These are phyloP conservation scores for Cytospora piceae DNA, from an alignment of 2,329 filamentous ascomycete genomes.

Conservation along the genomic window DNA sequence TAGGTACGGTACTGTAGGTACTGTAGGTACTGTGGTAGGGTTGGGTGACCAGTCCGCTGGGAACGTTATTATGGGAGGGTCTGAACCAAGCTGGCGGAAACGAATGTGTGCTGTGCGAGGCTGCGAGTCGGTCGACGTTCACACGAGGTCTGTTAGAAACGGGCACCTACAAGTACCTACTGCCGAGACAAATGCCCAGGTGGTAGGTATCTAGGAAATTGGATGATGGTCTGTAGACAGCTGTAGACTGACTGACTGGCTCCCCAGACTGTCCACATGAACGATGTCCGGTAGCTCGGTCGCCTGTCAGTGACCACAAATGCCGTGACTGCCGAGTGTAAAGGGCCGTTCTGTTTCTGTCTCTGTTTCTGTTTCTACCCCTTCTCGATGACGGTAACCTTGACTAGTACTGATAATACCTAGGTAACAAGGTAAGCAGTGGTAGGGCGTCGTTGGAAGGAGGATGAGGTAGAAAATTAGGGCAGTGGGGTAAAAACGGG, in stretches of 20 bases:
- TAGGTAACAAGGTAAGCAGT: too few species aligned
- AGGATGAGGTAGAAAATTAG: neutral
- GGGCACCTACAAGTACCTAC: neutral
- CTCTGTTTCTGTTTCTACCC: too few species aligned
- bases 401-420: neutral
- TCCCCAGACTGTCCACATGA: neutral
- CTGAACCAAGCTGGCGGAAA: conserved; percentile 18
- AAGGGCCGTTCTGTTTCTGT: neutral
- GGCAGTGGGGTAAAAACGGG: neutral
- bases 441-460: neutral
- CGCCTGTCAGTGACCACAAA: neutral
- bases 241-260: neutral
- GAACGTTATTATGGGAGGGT: neutral
- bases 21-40: conserved; percentile 2
- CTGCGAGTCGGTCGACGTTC: neutral
- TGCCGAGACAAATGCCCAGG: neutral
- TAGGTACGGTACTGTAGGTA: neutral
- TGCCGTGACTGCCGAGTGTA: neutral
- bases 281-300: neutral
- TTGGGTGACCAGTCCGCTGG: neutral
- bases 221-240: neutral
- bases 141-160: neutral
- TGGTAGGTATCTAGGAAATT: neutral
- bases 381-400: neutral
- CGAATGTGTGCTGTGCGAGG: conserved; percentile 1